Percentiles rank a stretch among this genome's conserved stretches.
Conservation (phyloP, 192 early-diverging fungal species). For the Podila epigama region DNA sequence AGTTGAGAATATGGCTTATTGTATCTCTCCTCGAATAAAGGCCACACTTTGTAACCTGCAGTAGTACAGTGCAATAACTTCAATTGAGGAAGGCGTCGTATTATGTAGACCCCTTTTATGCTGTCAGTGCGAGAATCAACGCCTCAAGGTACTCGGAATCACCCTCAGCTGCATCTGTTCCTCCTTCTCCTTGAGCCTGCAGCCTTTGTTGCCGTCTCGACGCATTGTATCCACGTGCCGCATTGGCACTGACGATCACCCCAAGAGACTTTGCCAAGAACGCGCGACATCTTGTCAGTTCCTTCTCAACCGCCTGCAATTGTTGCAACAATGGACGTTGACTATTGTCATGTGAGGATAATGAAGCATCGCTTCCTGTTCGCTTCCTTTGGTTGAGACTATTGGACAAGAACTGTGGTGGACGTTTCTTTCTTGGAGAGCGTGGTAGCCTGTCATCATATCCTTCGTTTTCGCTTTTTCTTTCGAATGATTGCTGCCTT, state of each 20-base stretch:
- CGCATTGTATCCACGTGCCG: slow-evolving; percentile 25
- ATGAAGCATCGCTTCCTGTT: neutral
- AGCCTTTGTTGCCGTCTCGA: neutral
- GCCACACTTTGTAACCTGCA: no score
- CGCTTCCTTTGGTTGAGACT: neutral
- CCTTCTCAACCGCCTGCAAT: slow-evolving; percentile 28
- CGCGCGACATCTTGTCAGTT: slow-evolving; percentile 27
- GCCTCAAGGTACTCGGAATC: slow-evolving; percentile 37
- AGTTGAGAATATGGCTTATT: no score
- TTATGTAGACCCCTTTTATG: no score
- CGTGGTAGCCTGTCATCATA: neutral
- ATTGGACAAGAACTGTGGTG: neutral
- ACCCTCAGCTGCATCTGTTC: slow-evolving; percentile 9
- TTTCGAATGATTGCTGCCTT: no score
- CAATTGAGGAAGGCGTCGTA: no score
- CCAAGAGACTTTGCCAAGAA: slow-evolving; percentile 37
- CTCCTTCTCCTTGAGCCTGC: neutral
- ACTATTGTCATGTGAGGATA: neutral
- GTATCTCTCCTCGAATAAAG: no score
- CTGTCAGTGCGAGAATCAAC: slow-evolving; percentile 26
- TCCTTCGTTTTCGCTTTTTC: neutral
- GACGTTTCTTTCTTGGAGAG: neutral
- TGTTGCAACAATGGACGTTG: slow-evolving; percentile 9
- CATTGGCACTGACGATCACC: slow-evolving; percentile 31
- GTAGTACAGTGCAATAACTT: no score